Evolutionary conservation across 1,284 basidiomycete genomes (phyloP), one percentile per base, ranked within the genome.

Genomic region (Melampsora americana): DNA sequence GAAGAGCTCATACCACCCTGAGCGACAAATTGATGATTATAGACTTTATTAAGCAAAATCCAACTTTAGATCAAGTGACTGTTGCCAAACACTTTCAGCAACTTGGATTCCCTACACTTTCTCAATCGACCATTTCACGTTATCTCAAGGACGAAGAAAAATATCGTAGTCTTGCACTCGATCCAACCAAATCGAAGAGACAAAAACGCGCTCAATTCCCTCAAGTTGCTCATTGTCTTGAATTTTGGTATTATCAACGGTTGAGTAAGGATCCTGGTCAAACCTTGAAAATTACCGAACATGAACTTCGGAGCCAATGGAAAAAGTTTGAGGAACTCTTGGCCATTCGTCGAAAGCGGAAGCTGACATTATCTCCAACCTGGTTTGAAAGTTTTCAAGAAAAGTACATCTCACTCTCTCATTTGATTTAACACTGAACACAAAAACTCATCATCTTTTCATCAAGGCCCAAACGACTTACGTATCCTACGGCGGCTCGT

Each of bases 121-220:
- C 72, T 26, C 72, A 74, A 59, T 74, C 72, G 5, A 74, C 72
- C 23, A 74, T 74, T n/a, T 74, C 72, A 7, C 56, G 72, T 20
- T 74, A 74, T 20, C 66, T 74, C 65, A 74, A 74, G 30, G 72
- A 74, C 35, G 72, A 74, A 61, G 65, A 74, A n/a, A 64, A 56
- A 16, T 67, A 61, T 48, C 62, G 72, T 5, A 67, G 42, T 26
- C 32, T 74, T 9, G 72, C 72, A 2, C 42, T 61, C 11, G 72
- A 74, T 16, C 72, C 72, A n/a, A 20, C 64, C 0, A 74, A 74
- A 28, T 50, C 66, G 35, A 74, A 74, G 16, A 74, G 67, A 56
- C 72, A 74, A 30, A 74, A 74, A 67, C 72, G 61, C 18, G 46
- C 42, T 48, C 65, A 59, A 59, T 66, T 50, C 1, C 72, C 72